Base-by-base conservation (phyloP, 2,329 filamentous ascomycete species). In the Thermoascus crustaceus region DNA sequence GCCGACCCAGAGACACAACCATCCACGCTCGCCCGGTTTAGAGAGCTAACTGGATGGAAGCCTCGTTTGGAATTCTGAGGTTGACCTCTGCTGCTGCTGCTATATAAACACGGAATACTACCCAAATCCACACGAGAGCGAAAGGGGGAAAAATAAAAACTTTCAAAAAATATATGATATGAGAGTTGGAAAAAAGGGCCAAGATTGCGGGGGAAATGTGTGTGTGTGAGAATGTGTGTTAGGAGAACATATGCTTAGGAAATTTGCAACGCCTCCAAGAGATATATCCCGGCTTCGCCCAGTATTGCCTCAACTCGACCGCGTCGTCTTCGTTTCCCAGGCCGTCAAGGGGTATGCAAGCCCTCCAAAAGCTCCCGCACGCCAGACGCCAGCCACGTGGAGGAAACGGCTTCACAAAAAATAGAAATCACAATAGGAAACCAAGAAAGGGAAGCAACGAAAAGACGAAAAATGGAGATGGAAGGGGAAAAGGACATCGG, bases 251-350 rank as follows among this genome's bases (percentile, higher is more conserved):
- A 17, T 29, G 26, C 7, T 29, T 29, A 29, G 10, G 26, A 17
- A 9, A 29, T 10, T 17, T 13, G 8, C 16, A 29, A 29, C 26
- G 26, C 26, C 26, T 29, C 26, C 26, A 5, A 29, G 16, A 29
- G 16, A 29, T 29, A 29, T 29, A 29, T 32, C 29, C 13, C 25
- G 24, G 34, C 32, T 34, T 29, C 26, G 26, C 26, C 26, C 26
- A 29, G 13, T 29, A 29, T 29, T 29, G 26, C 26, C 32, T 38
- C 31, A 31, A 38, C 36, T 38, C 24, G 23, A 30, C 31, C 13
- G 19, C 19, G 29, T 39, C 32, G 37, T 35, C 32, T 39, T 27
- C 25, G 27, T 39, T 39, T 32, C 21, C 22, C 37, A 35, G 19
- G 32, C 32, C 37, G 37, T 35, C 30, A 39, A 23, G 22, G 27